phyloP scores from a whole-genome alignment of 2,329 filamentous ascomycete genomes.

The Penicillium crustosum region DNA sequence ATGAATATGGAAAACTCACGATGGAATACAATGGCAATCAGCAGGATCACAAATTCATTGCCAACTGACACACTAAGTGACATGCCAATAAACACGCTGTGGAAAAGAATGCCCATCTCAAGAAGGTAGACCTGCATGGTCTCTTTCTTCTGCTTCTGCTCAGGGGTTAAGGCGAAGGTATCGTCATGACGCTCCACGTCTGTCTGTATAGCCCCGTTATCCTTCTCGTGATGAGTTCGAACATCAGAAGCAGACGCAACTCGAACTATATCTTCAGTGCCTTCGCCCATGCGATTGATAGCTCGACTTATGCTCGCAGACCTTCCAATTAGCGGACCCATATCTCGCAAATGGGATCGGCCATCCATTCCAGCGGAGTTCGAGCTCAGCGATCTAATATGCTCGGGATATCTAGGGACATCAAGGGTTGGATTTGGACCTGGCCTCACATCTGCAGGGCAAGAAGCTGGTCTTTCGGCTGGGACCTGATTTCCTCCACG shows the following conservation, averaged over 20 bases:
- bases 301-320: constrained; percentile 32
- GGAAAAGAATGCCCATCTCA: constrained; percentile 76
- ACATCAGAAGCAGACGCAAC: constrained; percentile 25
- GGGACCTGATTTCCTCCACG: constrained; percentile 15
- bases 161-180: constrained; percentile 18
- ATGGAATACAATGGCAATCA: constrained; percentile 40
- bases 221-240: constrained; percentile 14
- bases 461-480: background rate
- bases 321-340: constrained; percentile 29
- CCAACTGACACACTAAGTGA: constrained; percentile 38
- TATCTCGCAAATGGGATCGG: constrained; percentile 25
- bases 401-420: background rate
- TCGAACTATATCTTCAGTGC: constrained; percentile 22
- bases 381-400: background rate
- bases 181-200: constrained; percentile 23
- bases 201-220: constrained; percentile 14
- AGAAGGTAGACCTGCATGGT: constrained; percentile 72
- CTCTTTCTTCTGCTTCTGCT: constrained; percentile 58
- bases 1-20: constrained; percentile 26
- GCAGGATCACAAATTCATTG: constrained; percentile 35
- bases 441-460: background rate
- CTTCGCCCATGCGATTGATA: constrained; percentile 30
- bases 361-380: constrained; percentile 11
- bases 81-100: constrained; percentile 58
- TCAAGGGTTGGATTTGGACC: background rate